A percentile compares a stretch with the other conserved stretches of the same genome.
phyloP scores from a whole-genome alignment of 1,284 basidiomycete genomes.

The Pseudozyma thailandica region DNA sequence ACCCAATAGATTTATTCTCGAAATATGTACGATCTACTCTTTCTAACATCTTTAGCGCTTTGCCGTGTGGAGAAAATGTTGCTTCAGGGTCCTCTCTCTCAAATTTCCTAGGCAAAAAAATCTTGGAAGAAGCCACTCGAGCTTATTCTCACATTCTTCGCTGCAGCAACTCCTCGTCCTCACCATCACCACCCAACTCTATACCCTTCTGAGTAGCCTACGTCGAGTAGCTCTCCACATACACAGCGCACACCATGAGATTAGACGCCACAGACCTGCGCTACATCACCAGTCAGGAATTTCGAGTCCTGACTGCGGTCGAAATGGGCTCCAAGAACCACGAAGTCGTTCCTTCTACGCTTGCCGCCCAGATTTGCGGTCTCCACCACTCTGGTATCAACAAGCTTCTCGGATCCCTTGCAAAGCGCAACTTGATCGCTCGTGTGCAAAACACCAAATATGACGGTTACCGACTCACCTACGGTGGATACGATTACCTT shows the following conservation, averaged over 20 bases:
- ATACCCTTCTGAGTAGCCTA: slow-evolving; percentile 6
- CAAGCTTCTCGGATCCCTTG: slow-evolving; percentile 87
- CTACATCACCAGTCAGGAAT: slow-evolving; percentile 91
- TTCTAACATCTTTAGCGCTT: too few relatives aligned
- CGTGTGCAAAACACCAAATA: slow-evolving; percentile 92
- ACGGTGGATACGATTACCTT: slow-evolving; percentile 95
- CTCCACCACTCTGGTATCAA: slow-evolving; percentile 90
- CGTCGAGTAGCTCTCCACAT: neutral
- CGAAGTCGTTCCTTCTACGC: slow-evolving; percentile 86
- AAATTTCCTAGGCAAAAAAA: neutral
- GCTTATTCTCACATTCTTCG: neutral
- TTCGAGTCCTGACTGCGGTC: slow-evolving; percentile 91
- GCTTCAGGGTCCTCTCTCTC: slow-evolving; percentile 1
- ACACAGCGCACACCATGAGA: slow-evolving; percentile 74
- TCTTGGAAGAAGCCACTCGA: neutral
- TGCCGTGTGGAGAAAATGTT: neutral
- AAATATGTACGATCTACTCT: too few relatives aligned
- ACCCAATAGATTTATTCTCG: too few relatives aligned
- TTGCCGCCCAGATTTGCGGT: slow-evolving; percentile 91
- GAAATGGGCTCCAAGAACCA: slow-evolving; percentile 99
- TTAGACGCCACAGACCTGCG: slow-evolving; percentile 93
- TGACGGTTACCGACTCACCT: slow-evolving; percentile 95
- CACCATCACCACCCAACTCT: slow-evolving; percentile 3
- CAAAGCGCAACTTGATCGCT: slow-evolving; percentile 89
- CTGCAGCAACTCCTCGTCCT: neutral